Percentiles rank a stretch among this genome's conserved stretches.
Conservation (phyloP, 2,329 filamentous ascomycete genomes). For the Neonectria magnoliae region DNA sequence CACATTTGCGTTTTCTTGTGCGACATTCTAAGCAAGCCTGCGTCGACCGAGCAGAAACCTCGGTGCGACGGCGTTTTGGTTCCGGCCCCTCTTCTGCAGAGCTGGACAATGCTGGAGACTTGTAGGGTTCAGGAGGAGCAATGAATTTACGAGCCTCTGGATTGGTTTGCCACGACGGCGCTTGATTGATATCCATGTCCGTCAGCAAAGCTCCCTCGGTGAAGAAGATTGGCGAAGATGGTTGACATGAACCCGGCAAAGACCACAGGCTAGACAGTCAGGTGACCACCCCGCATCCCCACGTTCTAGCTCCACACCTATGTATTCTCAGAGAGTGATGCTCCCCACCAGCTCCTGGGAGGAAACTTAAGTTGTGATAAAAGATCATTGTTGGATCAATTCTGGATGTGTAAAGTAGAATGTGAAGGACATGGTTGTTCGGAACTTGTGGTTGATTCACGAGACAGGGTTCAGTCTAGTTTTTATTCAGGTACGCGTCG, state of each 20-base stretch:
- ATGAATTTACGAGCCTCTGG: background rate
- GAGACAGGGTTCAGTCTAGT: no score
- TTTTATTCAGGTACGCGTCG: no score
- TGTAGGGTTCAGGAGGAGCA: no score
- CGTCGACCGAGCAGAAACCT: background rate
- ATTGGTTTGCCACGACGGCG: background rate
- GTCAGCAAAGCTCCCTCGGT: background rate
- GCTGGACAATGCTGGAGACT: no score
- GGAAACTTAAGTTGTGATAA: no score
- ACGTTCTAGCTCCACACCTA: background rate
- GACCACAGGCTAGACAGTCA: background rate
- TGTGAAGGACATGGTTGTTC: no score
- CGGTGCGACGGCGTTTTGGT: no score
- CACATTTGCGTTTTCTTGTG: background rate
- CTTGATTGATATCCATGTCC: background rate
- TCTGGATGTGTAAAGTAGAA: no score
- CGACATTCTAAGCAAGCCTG: background rate
- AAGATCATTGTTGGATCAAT: no score
- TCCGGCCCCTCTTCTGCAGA: no score
- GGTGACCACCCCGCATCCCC: slow-evolving; percentile 6
- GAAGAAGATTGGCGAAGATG: background rate
- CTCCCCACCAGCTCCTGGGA: background rate
- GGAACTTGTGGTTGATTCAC: no score
- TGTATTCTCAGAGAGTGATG: no score
- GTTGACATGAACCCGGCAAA: background rate